Base-by-base conservation (phyloP, 768 basidiomycete species). In the Rhodosporidiobolus sp. region DNA sequence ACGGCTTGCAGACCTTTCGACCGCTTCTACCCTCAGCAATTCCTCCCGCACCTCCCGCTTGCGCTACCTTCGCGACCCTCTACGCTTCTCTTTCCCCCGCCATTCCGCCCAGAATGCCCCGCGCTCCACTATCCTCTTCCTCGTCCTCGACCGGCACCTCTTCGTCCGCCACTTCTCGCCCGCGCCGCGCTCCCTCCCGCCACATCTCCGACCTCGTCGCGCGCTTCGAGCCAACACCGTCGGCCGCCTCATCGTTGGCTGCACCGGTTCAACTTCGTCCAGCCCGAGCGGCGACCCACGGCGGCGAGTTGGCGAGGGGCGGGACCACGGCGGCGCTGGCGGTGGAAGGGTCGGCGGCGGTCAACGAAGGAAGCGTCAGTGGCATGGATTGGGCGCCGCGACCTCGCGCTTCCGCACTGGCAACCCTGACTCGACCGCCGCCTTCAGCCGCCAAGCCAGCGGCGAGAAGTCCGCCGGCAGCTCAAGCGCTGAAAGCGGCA, bases 131-230 rank as follows among this genome's bases (percentile, higher is more conserved):
- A 6, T 24, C 52, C 52, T n/a, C 52, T 26, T 26, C 52, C 6
- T n/a, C 52, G 8, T 20, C 49, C 26, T 8, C 52, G 19, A n/a
- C 9, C n/a, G n/a, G n/a, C n/a, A n/a, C n/a, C n/a, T 26, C 52
- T 4, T n/a, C 52, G 8, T 20, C 49, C 26, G 17, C 52, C 52
- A n/a, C 9, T 26, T 53, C 24, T n/a, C 24, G 52, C 20, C 55
- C 55, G 19, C 55, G 55, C 20, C 59, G 52, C 30, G 43, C 50
- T 7, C 56, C 50, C n/a, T 71, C 70, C 2, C 14, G 26, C 3
- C 64, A 60, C 17, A 54, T 71, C 43, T 71, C 70, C 0, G 32
- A 38, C 22, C 65, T 71, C 38, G 60, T 66, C 30, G 61, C 70
- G 22, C 64, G 28, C 4, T 71, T 66, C 70, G 70, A 71, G 26